phyloP scores from a whole-genome alignment of 2,329 filamentous ascomycete species.

The Akanthomyces muscarius region DNA sequence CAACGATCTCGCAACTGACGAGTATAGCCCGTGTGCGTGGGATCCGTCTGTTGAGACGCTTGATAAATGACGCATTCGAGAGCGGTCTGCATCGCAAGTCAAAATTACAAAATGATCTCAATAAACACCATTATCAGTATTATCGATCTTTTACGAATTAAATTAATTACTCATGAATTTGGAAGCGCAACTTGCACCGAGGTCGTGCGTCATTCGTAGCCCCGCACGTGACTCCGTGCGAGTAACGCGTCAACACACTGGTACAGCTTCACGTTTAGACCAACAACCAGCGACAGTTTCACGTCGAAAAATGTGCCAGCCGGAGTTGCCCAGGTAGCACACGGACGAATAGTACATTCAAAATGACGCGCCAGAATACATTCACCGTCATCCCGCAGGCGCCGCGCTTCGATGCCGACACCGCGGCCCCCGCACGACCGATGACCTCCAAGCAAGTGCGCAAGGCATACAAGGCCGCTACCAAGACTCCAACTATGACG shows the following conservation, averaged over 20 bases:
- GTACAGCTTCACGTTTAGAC: neutral
- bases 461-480: slow-evolving; percentile 36
- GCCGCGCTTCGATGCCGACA: slow-evolving; percentile 21
- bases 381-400: slow-evolving; percentile 41
- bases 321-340: neutral
- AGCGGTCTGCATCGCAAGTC: too few species aligned
- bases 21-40: slow-evolving; percentile 55
- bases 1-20: slow-evolving; percentile 43
- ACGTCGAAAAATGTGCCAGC: neutral
- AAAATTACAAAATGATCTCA: too few species aligned
- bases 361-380: slow-evolving; percentile 39
- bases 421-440: slow-evolving; percentile 25
- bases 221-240: slow-evolving; percentile 19
- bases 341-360: slow-evolving; percentile 10
- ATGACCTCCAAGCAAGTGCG: slow-evolving; percentile 43
- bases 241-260: slow-evolving; percentile 13
- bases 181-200: too few species aligned
- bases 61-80: slow-evolving; percentile 31
- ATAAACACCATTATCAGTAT: too few species aligned
- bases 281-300: neutral
- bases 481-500: slow-evolving; percentile 35
- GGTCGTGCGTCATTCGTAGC: neutral
- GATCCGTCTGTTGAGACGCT: slow-evolving; percentile 49
- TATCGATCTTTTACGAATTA: too few species aligned
- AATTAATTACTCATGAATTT: too few species aligned